Evolutionary conservation across 2,329 filamentous ascomycete genomes (phyloP), one percentile per base, ranked within the genome.

Genomic region (Byssothecium circinans): DNA sequence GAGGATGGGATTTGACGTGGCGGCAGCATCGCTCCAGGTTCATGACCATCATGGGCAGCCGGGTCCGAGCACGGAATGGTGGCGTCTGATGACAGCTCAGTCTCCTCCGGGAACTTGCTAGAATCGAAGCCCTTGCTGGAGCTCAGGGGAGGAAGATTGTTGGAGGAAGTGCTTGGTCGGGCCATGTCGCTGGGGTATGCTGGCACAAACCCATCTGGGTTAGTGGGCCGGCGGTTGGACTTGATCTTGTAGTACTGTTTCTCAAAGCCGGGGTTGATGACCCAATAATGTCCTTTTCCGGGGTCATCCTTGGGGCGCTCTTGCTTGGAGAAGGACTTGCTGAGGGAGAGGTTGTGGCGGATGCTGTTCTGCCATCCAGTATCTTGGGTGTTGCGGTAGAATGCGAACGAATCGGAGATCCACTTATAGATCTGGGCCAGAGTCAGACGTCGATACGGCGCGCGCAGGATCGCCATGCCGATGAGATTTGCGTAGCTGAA

Each of bases 291-390:
- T 35, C 94, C 94, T 74, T 97, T 97, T 61, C 94, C 94, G 2
- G 92, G 91, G 64, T 97, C 94, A 67, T 96, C 91, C 78, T 97
- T 97, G 47, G 91, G 91, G 49, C 94, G 83, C 71, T 96, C 91
- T 65, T 95, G 88, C 75, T 97, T 97, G 68, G 91, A 85, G 66
- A 97, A 97, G 38, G 89, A 89, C 75, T 97, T 97, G 79, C 96
- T 95, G 36, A 99, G 79, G 66, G 91, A 96, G 27, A 99, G 83
- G 61, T 99, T 99, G 73, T 99, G 94, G 27, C 94, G 88, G 69
- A 99, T 99, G 75, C 94, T 97, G 73, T 99, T 99, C 73, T 97
- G 92, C 94, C 94, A 99, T 54, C 94, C 92, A 10, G 88, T 85
- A 62, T 96, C 91, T 46, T 86, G 82, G 35, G 84, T 82, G 58